Conservation (phyloP, 441 rosid genomes). For the Erodium moschatum region DNA sequence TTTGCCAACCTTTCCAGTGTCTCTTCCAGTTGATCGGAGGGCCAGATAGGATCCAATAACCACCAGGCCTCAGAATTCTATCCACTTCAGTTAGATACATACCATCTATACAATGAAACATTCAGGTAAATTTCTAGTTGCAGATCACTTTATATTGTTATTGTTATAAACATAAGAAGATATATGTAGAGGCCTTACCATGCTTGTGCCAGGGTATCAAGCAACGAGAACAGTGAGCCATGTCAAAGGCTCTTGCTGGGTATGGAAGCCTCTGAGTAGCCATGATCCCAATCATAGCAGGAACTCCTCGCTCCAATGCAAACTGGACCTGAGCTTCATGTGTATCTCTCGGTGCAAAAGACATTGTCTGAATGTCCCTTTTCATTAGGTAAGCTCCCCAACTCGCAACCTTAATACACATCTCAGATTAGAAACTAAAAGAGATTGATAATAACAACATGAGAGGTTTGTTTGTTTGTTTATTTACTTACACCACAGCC, state of each 20-base stretch:
- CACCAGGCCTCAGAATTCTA: conserved; percentile 80
- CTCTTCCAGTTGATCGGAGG: conserved; percentile 85
- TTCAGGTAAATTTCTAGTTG: not conserved
- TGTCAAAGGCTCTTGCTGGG: conserved; percentile 57
- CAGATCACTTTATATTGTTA: not conserved
- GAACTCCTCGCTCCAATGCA: conserved; percentile 94
- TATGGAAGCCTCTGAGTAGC: conserved; percentile 77
- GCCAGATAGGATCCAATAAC: conserved; percentile 89
- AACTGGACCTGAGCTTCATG: conserved; percentile 97
- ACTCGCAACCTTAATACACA: conserved; percentile 67
- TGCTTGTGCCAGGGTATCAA: conserved; percentile 66
- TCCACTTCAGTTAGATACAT: conserved; percentile 77
- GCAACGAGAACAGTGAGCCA: conserved; percentile 96
- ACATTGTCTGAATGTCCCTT: conserved; percentile 65
- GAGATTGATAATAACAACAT: not conserved
- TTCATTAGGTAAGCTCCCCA: conserved; percentile 86
- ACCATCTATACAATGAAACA: conserved; percentile 44
- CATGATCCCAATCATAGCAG: conserved; percentile 82
- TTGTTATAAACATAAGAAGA: no score
- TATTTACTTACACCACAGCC: conserved; percentile 77
- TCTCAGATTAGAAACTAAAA: not conserved
- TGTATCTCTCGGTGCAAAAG: conserved; percentile 91
- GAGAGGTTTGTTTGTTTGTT: not conserved
- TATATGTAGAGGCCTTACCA: conserved; percentile 33
- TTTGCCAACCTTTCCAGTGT: conserved; percentile 90